phyloP scores from a whole-genome alignment of 176 grass and related monocot genomes.

The Rhynchospora breviuscula region DNA sequence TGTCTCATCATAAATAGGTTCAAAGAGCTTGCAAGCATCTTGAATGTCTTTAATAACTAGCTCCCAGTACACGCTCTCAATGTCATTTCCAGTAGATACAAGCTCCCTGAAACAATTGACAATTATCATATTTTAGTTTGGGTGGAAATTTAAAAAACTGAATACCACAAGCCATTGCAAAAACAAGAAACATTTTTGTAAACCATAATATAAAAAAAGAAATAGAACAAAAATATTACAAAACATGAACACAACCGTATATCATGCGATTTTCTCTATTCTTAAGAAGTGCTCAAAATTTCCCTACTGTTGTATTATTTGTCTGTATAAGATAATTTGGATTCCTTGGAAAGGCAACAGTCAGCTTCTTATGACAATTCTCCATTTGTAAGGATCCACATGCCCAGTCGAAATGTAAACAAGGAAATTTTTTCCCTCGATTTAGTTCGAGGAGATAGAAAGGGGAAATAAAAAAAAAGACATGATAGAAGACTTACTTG shows the following conservation, averaged over 20 bases:
- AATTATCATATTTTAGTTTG: not conserved
- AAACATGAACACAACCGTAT: not conserved
- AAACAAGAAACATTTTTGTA: not conserved
- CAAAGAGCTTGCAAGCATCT: conserved; percentile 88
- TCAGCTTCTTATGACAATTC: not conserved
- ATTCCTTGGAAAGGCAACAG: not conserved
- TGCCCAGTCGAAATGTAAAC: not conserved
- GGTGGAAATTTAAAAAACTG: not conserved
- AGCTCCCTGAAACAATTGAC: conserved; percentile 36
- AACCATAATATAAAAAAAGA: not conserved
- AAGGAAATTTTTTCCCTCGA: not conserved
- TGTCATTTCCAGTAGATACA: conserved; percentile 72
- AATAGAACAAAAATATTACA: not conserved
- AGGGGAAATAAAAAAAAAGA: not conserved
- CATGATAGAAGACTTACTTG: conserved; percentile 29
- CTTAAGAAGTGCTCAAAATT: not conserved
- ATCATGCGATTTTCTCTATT: not conserved
- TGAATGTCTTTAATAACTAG: conserved; percentile 99
- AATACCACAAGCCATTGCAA: not conserved
- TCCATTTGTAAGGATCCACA: not conserved
- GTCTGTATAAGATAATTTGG: not conserved
- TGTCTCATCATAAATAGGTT: conserved; percentile 77
- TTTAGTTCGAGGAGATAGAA: not conserved
- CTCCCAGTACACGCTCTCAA: conserved; percentile 80
- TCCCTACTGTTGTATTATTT: not conserved